Percentiles rank a stretch among this genome's conserved stretches.
phyloP scores from a whole-genome alignment of 2,329 filamentous ascomycete species.

The Cyclaneusma minus region DNA sequence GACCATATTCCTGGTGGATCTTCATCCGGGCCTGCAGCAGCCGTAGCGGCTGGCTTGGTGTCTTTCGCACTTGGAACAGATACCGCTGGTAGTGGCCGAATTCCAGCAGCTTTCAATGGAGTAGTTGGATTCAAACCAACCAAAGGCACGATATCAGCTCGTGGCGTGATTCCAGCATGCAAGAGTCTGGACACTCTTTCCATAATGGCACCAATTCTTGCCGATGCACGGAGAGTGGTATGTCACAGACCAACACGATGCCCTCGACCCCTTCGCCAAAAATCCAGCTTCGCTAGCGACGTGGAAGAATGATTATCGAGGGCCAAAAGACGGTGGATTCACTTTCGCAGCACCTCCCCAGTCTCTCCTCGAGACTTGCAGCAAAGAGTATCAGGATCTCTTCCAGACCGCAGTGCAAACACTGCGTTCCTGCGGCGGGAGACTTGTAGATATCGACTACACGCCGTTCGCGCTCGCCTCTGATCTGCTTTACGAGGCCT shows the following conservation, averaged over 20 bases:
- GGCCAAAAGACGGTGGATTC: conserved; percentile 21
- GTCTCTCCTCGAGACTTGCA: conserved; percentile 25
- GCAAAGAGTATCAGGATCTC: conserved; percentile 21
- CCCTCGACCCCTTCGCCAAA: conserved; percentile 30
- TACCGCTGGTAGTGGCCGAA: conserved; percentile 33
- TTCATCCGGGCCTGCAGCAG: conserved; percentile 35
- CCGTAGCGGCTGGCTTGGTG: conserved; percentile 32
- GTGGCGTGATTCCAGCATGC: conserved; percentile 33
- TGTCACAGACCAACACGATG: conserved; percentile 27
- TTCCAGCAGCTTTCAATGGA: conserved; percentile 33
- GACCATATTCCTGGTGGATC: conserved; percentile 38
- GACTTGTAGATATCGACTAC: conserved; percentile 23
- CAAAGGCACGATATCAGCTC: conserved; percentile 29
- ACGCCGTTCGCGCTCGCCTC: conserved; percentile 29
- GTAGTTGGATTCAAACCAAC: conserved; percentile 32
- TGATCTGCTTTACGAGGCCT: conserved; percentile 34
- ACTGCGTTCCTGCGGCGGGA: conserved; percentile 23
- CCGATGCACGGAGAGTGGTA: conserved; percentile 33
- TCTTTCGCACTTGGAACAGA: conserved; percentile 37
- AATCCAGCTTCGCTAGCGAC: conserved; percentile 14
- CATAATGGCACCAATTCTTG: conserved; percentile 27
- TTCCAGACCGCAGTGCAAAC: conserved; percentile 22
- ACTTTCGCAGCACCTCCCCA: conserved; percentile 31
- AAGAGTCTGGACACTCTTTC: conserved; percentile 35
- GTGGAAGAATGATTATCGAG: conserved; percentile 15